Percentiles rank a stretch among this genome's conserved stretches.
These are phyloP conservation scores for Diospyros lotus DNA, from an alignment of 148 eudicot genomes.

Conservation along the genomic window DNA sequence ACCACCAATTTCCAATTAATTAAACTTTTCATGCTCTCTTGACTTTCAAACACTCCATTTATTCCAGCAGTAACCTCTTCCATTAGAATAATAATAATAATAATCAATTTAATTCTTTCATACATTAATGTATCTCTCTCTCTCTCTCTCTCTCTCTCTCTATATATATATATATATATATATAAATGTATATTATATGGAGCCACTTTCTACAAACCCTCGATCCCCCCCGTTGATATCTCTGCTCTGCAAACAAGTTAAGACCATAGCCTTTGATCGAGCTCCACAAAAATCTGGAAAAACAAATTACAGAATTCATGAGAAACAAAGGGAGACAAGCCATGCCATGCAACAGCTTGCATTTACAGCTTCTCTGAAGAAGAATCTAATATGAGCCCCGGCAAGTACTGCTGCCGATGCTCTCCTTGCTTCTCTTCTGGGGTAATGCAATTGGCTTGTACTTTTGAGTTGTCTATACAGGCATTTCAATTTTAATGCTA, in stretches of 20 bases:
- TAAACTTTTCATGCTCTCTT: conserved; percentile 16
- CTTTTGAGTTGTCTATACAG: conserved; percentile 27
- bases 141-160: too few relatives aligned
- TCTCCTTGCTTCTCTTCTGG: conserved; percentile 28
- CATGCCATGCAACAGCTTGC: conserved; percentile 23
- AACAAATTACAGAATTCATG: not conserved
- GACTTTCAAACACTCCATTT: conserved; percentile 44
- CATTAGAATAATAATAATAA: conserved; percentile 45
- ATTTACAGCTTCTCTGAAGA: conserved; percentile 31
- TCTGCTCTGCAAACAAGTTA: conserved; percentile 16
- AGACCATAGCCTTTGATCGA: conserved; percentile 9
- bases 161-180: conserved; percentile 2
- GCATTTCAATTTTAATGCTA: conserved; percentile 23
- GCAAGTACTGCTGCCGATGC: conserved; percentile 26
- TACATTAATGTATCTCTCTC: too few relatives aligned
- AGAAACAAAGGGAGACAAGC: conserved; percentile 33
- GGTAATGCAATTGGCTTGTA: conserved; percentile 15
- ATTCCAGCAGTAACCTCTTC: conserved; percentile 63
- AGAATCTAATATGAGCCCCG: conserved; percentile 35
- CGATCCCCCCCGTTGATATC: conserved; percentile 25
- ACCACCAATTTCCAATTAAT: conserved; percentile 32
- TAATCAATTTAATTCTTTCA: too few relatives aligned
- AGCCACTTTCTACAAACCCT: conserved; percentile 9
- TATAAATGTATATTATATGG: not conserved
- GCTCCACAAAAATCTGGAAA: conserved; percentile 10